A percentile compares a stretch with the other conserved stretches of the same genome.
phyloP scores from a whole-genome alignment of 805 yeast species.

The Wickerhamiella hasegawae region DNA sequence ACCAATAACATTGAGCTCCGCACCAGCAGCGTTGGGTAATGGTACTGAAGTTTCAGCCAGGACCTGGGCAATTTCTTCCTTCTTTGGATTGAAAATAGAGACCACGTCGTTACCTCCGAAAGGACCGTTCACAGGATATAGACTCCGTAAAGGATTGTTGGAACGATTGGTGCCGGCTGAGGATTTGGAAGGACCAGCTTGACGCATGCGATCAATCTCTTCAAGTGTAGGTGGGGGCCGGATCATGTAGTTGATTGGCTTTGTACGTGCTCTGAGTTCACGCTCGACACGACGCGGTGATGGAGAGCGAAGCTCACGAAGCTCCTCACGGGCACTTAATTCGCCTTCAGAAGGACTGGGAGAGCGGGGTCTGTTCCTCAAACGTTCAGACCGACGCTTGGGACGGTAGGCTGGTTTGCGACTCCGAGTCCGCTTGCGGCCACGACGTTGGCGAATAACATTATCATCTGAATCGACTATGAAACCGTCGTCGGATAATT shows the following conservation, averaged over 20 bases:
- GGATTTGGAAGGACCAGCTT: neutral
- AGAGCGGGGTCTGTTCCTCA: neutral
- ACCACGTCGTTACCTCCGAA: conserved; percentile 93
- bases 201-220: conserved; percentile 6
- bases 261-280: conserved; percentile 11
- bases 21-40: neutral
- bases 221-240: conserved; percentile 17
- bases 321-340: conserved; percentile 12
- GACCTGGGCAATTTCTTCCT: conserved; percentile 1
- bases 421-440: conserved; percentile 1
- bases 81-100: conserved; percentile 36
- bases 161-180: neutral
- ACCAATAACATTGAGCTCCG: conserved; percentile 31
- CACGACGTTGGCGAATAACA: conserved; percentile 4
- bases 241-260: conserved; percentile 16
- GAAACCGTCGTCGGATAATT: conserved; percentile 2
- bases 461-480: conserved; percentile 14
- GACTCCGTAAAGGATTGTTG: conserved; percentile 31
- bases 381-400: neutral
- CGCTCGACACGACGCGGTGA: conserved; percentile 9
- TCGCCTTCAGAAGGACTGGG: conserved; percentile 4
- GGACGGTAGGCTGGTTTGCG: too few relatives aligned
- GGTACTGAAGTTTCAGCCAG: neutral
- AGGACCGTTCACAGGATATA: conserved; percentile 92
- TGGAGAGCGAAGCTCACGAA: conserved; percentile 12